Conservation (phyloP, 257 asterid species). For the Nicotiana knightiana region DNA sequence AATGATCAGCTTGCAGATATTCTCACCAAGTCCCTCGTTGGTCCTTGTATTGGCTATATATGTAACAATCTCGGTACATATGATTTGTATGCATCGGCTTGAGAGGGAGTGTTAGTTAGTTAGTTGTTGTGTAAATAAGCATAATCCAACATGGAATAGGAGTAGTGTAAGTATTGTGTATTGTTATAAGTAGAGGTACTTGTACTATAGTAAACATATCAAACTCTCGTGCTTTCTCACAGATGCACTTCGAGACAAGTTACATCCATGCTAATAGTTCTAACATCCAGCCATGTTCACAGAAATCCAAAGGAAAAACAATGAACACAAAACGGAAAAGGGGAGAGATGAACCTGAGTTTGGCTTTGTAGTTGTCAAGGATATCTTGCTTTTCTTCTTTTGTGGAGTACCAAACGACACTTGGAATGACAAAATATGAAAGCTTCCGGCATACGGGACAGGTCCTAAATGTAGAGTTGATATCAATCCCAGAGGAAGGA, state of each 20-base stretch:
- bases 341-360: conserved; percentile 51
- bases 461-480: conserved; percentile 73
- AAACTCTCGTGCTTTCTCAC: too few relatives aligned
- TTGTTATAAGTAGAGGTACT: too few relatives aligned
- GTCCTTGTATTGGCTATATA: too few relatives aligned
- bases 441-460: conserved; percentile 92
- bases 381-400: conserved; percentile 78
- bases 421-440: conserved; percentile 91
- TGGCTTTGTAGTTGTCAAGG: conserved; percentile 78
- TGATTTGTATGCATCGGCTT: too few relatives aligned
- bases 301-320: not conserved
- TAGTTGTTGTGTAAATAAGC: too few relatives aligned
- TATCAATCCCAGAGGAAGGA: conserved; percentile 61
- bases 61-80: too few relatives aligned
- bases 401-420: conserved; percentile 79
- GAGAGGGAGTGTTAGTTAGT: too few relatives aligned
- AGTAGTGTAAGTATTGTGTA: too few relatives aligned
- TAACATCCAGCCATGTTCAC: not conserved
- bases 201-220: too few relatives aligned
- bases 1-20: too few relatives aligned
- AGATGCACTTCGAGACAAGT: not conserved
- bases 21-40: too few relatives aligned
- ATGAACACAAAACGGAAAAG: not conserved
- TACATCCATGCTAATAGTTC: not conserved
- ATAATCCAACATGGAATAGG: too few relatives aligned